Base-by-base conservation (phyloP, 2,329 filamentous ascomycete genomes). In the Penicillium brasilianum region DNA sequence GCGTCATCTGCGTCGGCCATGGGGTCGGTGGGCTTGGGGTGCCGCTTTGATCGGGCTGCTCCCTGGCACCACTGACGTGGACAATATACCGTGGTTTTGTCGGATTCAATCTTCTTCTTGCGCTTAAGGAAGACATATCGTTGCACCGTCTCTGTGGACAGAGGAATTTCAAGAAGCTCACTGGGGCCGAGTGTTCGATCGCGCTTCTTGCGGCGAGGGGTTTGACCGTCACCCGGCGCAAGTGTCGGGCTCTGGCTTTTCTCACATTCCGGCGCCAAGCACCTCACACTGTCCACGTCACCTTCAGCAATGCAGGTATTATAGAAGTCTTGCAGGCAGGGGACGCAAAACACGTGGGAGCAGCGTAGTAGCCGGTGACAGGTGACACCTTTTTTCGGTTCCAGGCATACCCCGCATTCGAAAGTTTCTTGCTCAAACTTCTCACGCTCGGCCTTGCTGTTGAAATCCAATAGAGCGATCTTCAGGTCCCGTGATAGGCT, bases 31-130 rank as follows among this genome's bases (percentile, higher is more conserved):
- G 89, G 89, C 72, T 91, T 92, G 61, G 84, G 88, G 76, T 91
- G 88, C 69, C 85, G 87, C 72, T 89, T 90, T 22, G 90, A 92
- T 49, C 87, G 86, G 28, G 93, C 93, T 2, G 93, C 91, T 6
- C 92, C 93, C 76, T 95, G 91, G 74, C 95, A 99, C 92, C 93
- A 97, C 58, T 88, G 84, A 9, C 95, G 87, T 0, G 95, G 95
- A 71, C 95, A 99, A 75, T 96, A 98, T 36, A 97, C 85, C 0
- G 93, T 97, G 60, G 88, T 90, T 72, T 93, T 96, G 77, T 98
- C 93, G 0, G 92, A 89, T 76, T 98, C 95, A 2, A 98, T 86
- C 74, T 92, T 90, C 66, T 90, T 91, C 80, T 98, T 98, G 72
- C 96, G 91, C 79, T 95, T 97, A 62, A 98, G 84, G 39, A 88